Evolutionary conservation across 352 stramenopile genomes (phyloP).

Genomic region (Phytophthora sp.): DNA sequence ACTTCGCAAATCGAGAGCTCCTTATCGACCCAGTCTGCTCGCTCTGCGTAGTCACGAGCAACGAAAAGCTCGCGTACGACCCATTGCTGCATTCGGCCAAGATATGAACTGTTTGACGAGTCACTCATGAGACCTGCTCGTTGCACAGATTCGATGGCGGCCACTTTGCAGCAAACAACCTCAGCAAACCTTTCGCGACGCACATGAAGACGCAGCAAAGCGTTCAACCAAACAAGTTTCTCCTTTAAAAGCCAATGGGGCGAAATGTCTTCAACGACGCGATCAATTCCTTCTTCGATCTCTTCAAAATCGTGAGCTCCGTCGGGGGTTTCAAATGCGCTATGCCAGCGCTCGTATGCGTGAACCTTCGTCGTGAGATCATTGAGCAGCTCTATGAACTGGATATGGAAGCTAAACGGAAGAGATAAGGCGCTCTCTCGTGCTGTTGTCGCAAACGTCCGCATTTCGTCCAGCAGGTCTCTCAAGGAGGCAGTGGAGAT

Average conservation of each 20-base stretch:
- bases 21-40: conserved; percentile 56
- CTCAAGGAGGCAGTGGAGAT: conserved; percentile 40
- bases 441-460: conserved; percentile 32
- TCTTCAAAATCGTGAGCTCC: conserved; percentile 54
- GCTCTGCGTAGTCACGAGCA: conserved; percentile 47
- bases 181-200: conserved; percentile 53
- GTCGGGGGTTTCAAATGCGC: conserved; percentile 34
- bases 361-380: conserved; percentile 59
- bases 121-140: conserved; percentile 1
- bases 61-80: conserved; percentile 46
- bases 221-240: conserved; percentile 69
- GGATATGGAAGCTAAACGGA: conserved; percentile 47
- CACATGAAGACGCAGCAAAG: conserved; percentile 60
- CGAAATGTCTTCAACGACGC: conserved; percentile 60
- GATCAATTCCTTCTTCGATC: conserved; percentile 69
- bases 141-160: conserved; percentile 49
- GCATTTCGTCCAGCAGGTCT: conserved; percentile 65
- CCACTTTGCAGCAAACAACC: conserved; percentile 63
- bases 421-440: conserved; percentile 18
- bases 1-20: conserved; percentile 64
- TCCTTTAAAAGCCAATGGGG: conserved; percentile 58
- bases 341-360: conserved; percentile 62
- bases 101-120: conserved; percentile 5
- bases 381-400: conserved; percentile 58
- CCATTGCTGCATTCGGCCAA: conserved; percentile 37